Conservation (phyloP, 495 filamentous ascomycete species). For the Aspergillus funiculosus region DNA sequence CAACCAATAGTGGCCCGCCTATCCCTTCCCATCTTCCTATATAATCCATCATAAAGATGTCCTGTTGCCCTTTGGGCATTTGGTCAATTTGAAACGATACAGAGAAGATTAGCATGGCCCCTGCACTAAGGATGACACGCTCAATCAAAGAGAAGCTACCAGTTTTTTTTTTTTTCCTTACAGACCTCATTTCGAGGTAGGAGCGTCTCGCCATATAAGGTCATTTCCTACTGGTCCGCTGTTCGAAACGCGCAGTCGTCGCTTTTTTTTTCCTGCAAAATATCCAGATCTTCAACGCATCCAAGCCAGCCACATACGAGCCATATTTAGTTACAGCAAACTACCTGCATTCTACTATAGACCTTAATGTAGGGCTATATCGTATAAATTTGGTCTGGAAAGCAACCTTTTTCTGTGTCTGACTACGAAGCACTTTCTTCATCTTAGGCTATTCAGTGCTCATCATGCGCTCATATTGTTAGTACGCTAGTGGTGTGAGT, state of each 20-base stretch:
- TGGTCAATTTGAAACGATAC: slow-evolving; percentile 78
- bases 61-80: slow-evolving; percentile 61
- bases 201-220: background rate
- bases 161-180: slow-evolving; percentile 56
- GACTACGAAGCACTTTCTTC: no score
- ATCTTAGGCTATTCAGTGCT: no score
- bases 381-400: no score
- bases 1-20: slow-evolving; percentile 11
- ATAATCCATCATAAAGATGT: slow-evolving; percentile 22
- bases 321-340: no score
- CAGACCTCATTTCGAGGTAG: slow-evolving; percentile 18
- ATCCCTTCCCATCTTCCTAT: slow-evolving; percentile 7
- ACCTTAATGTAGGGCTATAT: no score
- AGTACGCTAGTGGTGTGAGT: no score
- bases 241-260: slow-evolving; percentile 10
- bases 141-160: slow-evolving; percentile 95
- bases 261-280: slow-evolving; percentile 2
- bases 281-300: background rate
- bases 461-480: no score
- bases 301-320: no score
- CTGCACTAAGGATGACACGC: slow-evolving; percentile 99
- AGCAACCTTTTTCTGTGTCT: no score
- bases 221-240: background rate
- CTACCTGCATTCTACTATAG: no score
- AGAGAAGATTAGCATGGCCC: slow-evolving; percentile 99